These are phyloP conservation scores for Hypocreales sp. DNA, from an alignment of 2,329 filamentous ascomycete species.

Conservation along the genomic window DNA sequence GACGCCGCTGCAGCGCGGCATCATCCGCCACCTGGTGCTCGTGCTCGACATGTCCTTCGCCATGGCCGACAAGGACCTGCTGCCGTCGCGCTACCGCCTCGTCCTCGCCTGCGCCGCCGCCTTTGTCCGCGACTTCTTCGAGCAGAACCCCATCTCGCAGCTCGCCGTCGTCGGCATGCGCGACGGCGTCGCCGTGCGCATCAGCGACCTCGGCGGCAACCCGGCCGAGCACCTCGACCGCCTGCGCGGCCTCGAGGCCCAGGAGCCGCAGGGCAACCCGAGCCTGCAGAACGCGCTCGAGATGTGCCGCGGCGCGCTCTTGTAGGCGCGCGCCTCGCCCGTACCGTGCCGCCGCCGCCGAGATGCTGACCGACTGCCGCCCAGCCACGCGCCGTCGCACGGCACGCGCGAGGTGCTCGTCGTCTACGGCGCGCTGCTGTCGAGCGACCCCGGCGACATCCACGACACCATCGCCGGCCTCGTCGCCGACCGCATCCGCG, in stretches of 20 bases:
- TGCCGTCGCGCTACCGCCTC: constrained; percentile 74
- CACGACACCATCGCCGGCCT: constrained; percentile 74
- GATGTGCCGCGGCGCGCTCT: constrained; percentile 85
- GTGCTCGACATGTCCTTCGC: constrained; percentile 85
- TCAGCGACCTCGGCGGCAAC: constrained; percentile 86
- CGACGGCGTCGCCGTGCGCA: constrained; percentile 71
- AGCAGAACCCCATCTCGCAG: constrained; percentile 97
- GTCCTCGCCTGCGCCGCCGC: constrained; percentile 69
- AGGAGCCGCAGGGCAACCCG: constrained; percentile 58
- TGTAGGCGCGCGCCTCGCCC: constrained; percentile 37
- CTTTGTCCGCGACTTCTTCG: constrained; percentile 90
- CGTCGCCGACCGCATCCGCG: constrained; percentile 68
- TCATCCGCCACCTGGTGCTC: constrained; percentile 89
- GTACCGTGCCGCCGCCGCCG: no score
- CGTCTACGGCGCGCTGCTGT: constrained; percentile 79
- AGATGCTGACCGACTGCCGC: constrained; percentile 4
- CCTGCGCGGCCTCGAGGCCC: constrained; percentile 48
- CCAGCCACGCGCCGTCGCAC: constrained; percentile 75
- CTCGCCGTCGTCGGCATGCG: constrained; percentile 85
- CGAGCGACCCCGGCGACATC: constrained; percentile 88
- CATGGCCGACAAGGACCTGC: constrained; percentile 89
- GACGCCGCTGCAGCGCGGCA: constrained; percentile 86
- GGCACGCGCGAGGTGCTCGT: constrained; percentile 88
- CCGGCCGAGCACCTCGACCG: constrained; percentile 74
- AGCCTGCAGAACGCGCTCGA: constrained; percentile 90